Conservation (phyloP, 371 early-diverging fungal genomes). For the Actinomortierella wolfii region DNA sequence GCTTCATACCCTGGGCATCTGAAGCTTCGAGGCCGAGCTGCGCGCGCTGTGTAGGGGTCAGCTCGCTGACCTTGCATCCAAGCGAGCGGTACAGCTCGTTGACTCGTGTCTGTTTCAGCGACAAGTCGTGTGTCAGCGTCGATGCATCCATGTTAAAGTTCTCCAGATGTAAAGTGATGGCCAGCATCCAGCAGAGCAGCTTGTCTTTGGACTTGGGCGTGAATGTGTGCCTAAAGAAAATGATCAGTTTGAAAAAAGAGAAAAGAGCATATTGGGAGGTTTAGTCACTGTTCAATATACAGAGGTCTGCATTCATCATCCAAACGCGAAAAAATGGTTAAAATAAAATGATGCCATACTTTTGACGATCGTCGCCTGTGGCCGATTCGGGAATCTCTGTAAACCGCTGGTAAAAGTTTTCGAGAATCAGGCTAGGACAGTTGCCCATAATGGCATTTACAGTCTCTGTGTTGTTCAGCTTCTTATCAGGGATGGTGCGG, state of each 20-base stretch:
- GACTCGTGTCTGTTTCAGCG: slow-evolving; percentile 55
- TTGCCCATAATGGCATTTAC: slow-evolving; percentile 55
- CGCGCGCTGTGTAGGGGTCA: slow-evolving; percentile 37
- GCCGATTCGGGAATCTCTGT: slow-evolving; percentile 59
- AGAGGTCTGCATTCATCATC: slow-evolving; percentile 2
- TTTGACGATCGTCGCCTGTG: slow-evolving; percentile 49
- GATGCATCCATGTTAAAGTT: slow-evolving; percentile 68
- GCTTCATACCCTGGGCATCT: slow-evolving; percentile 31
- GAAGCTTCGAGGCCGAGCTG: slow-evolving; percentile 16
- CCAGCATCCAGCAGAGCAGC: slow-evolving; percentile 77
- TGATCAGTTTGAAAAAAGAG: background rate
- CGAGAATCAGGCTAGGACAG: slow-evolving; percentile 64
- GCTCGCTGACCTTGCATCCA: slow-evolving; percentile 64
- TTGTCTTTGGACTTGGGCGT: slow-evolving; percentile 76
- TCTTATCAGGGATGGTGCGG: slow-evolving; percentile 52
- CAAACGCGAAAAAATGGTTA: background rate
- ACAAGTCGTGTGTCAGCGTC: slow-evolving; percentile 69
- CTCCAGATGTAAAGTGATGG: slow-evolving; percentile 71
- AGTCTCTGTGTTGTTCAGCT: slow-evolving; percentile 58
- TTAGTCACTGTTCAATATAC: background rate
- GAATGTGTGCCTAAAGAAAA: slow-evolving; percentile 51
- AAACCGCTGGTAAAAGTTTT: slow-evolving; percentile 69
- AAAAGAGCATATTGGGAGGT: background rate
- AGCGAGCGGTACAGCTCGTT: slow-evolving; percentile 51
- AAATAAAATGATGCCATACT: slow-evolving; percentile 10